Conservation (phyloP, 345 rosid species). For the Syzygium oleosum region DNA sequence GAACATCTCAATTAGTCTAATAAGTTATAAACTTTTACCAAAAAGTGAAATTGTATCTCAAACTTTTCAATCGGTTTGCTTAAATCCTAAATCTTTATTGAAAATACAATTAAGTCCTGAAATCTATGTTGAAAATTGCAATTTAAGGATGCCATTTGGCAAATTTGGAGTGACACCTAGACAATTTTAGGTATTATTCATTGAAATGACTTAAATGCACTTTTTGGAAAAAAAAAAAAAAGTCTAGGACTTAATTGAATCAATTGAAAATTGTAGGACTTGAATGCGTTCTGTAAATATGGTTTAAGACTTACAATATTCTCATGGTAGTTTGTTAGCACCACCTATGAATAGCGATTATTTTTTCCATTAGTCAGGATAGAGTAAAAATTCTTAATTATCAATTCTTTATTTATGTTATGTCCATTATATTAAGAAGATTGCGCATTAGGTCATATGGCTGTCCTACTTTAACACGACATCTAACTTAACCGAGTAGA, state of each 20-base stretch:
- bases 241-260: background rate
- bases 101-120: background rate
- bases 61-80: background rate
- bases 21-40: background rate
- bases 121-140: background rate
- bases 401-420: background rate
- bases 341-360: background rate
- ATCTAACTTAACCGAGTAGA: background rate
- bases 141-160: background rate
- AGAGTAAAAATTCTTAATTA: background rate
- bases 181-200: background rate
- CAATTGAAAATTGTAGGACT: background rate
- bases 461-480: background rate
- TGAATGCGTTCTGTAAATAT: background rate
- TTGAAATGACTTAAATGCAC: background rate
- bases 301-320: background rate
- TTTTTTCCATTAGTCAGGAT: background rate
- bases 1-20: background rate
- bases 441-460: background rate
- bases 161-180: background rate
- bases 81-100: background rate
- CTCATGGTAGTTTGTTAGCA: background rate
- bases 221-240: background rate
- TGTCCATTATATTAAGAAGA: background rate
- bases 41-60: background rate